Evolutionary conservation across 75 land plant species (phyloP).

Genomic region (Selaginella moellendorffii): DNA sequence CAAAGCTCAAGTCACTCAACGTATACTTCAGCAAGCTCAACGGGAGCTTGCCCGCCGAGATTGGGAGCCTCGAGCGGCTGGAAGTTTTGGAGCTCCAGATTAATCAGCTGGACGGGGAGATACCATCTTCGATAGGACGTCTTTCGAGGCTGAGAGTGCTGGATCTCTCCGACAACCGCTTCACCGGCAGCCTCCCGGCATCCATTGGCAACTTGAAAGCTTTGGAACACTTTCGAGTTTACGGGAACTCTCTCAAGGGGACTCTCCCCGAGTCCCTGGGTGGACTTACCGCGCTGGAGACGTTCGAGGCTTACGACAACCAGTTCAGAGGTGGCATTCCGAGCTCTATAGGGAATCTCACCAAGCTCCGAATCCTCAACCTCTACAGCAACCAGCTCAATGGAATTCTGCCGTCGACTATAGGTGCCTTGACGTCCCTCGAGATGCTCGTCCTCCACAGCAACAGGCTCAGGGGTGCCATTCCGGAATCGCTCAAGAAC

Average conservation of each 20-base stretch:
- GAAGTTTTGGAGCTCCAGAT: neutral
- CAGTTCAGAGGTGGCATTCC: neutral
- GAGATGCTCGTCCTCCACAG: conserved; percentile 4
- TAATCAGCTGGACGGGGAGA: neutral
- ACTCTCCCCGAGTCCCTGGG: conserved; percentile 2
- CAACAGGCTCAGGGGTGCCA: conserved; percentile 8
- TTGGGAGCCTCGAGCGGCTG: neutral
- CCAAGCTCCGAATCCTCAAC: neutral
- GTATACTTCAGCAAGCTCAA: neutral
- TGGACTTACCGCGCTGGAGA: neutral
- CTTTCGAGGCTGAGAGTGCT: neutral
- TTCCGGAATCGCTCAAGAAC: neutral
- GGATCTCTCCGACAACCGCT: neutral
- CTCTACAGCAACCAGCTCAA: conserved; percentile 4
- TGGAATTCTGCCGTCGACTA: neutral
- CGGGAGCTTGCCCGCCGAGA: conserved; percentile 2
- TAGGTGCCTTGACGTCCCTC: neutral
- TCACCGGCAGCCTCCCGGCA: neutral
- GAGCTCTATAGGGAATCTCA: neutral
- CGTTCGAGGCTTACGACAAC: neutral
- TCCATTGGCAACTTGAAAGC: neutral
- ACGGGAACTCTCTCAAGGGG: neutral
- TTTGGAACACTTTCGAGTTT: neutral
- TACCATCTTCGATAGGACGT: neutral
- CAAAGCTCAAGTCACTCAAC: neutral